phyloP scores from a whole-genome alignment of 2,329 filamentous ascomycete species.

The Cladosporium austrohemisphaericum region DNA sequence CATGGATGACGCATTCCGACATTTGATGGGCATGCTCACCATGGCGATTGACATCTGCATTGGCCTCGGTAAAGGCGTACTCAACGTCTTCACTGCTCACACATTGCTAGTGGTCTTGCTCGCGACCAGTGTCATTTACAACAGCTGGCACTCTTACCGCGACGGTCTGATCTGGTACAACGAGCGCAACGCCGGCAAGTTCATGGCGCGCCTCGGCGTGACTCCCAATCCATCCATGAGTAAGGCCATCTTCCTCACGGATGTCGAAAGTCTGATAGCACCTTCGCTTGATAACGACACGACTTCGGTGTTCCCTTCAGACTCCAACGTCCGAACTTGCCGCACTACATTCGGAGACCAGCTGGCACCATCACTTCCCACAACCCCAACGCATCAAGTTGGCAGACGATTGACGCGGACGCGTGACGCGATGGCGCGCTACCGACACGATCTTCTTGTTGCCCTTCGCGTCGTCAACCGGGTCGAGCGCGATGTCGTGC shows the following conservation, averaged over 20 bases:
- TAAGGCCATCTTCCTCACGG: constrained; percentile 76
- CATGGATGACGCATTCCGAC: constrained; percentile 28
- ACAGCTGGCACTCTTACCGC: constrained; percentile 70
- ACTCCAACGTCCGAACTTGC: constrained; percentile 24
- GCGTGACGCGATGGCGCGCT: constrained; percentile 76
- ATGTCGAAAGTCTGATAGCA: constrained; percentile 63
- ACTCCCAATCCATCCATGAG: constrained; percentile 76
- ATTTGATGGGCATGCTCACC: constrained; percentile 25
- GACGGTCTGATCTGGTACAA: constrained; percentile 77
- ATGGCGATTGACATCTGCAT: constrained; percentile 44
- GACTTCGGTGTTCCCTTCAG: constrained; percentile 4
- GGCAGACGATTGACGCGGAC: constrained; percentile 64
- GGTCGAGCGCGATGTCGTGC: constrained; percentile 80
- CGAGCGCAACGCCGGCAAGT: constrained; percentile 73
- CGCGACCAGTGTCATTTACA: constrained; percentile 64
- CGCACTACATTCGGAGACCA: constrained; percentile 32
- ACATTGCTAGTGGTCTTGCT: constrained; percentile 69
- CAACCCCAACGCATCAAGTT: constrained; percentile 14
- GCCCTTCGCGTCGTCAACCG: constrained; percentile 86
- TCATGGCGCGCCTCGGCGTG: constrained; percentile 79
- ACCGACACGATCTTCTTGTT: constrained; percentile 86
- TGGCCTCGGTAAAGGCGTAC: constrained; percentile 27
- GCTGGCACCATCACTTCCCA: constrained; percentile 18
- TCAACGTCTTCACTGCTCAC: constrained; percentile 53
- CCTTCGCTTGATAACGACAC: constrained; percentile 30